A percentile compares a stretch with the other conserved stretches of the same genome.
Evolutionary conservation across 2,329 filamentous ascomycete species (phyloP).

Genomic region (Alternaria rosae): DNA sequence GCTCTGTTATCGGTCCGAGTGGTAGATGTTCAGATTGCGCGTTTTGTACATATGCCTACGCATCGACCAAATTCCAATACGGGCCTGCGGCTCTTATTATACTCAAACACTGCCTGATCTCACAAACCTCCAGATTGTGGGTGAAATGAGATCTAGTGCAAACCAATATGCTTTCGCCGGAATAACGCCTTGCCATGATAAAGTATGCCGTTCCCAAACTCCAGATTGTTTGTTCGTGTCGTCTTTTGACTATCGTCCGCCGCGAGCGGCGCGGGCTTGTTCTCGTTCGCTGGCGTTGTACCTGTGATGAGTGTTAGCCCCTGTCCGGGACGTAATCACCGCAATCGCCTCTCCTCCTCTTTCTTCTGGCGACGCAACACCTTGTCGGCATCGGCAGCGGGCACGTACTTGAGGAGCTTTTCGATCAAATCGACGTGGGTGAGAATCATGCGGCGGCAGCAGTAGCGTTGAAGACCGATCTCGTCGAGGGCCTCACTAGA

Average conservation of each 20-base stretch:
- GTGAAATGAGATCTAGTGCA: not conserved
- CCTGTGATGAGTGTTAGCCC: conserved; percentile 36
- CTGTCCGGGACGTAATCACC: conserved; percentile 19
- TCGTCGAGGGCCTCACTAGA: conserved; percentile 92
- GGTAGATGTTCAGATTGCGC: not conserved
- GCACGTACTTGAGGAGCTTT: conserved; percentile 75
- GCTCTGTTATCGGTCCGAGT: not conserved
- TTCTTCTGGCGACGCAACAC: conserved; percentile 1
- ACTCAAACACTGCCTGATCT: not conserved
- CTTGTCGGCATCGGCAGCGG: conserved; percentile 19
- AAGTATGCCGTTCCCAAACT: conserved; percentile 25
- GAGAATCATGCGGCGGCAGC: conserved; percentile 99
- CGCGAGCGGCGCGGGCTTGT: conserved; percentile 39
- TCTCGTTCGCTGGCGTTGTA: conserved; percentile 49
- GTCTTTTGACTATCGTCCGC: conserved; percentile 23
- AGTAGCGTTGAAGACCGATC: conserved; percentile 93
- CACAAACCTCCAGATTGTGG: not conserved
- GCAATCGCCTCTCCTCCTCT: not conserved
- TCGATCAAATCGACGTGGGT: conserved; percentile 99
- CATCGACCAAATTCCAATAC: not conserved
- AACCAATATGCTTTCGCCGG: conserved; percentile 9
- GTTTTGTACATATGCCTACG: not conserved
- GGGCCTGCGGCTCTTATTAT: not conserved
- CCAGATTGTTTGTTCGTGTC: conserved; percentile 13
- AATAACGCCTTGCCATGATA: conserved; percentile 28